Evolutionary conservation across 495 filamentous ascomycete species (phyloP).

Genomic region (Lasiosphaeria miniovina): DNA sequence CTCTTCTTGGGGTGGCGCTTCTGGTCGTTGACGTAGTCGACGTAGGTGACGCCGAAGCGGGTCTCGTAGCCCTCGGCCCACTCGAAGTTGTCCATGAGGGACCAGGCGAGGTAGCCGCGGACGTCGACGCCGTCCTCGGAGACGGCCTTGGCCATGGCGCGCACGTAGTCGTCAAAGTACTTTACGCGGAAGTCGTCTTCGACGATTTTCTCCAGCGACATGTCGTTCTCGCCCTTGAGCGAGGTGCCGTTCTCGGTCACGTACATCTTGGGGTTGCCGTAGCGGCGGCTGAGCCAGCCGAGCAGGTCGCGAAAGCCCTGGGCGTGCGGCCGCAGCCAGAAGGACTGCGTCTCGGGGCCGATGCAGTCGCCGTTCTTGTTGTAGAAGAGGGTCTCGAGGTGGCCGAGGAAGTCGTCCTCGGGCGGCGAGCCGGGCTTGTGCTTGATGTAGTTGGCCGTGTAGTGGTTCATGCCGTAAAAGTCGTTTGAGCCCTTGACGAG

Average conservation of each 20-base stretch:
- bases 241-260: conserved; percentile 82
- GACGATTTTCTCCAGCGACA: conserved; percentile 63
- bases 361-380: conserved; percentile 67
- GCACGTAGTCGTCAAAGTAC: conserved; percentile 72
- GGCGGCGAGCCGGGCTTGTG: conserved; percentile 57
- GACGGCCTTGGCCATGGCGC: conserved; percentile 65
- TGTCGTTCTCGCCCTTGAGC: conserved; percentile 73
- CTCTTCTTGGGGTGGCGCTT: conserved; percentile 78
- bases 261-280: conserved; percentile 70
- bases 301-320: conserved; percentile 73
- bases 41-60: conserved; percentile 75
- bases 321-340: conserved; percentile 70
- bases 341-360: conserved; percentile 70
- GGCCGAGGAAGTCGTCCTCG: conserved; percentile 66
- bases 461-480: conserved; percentile 85
- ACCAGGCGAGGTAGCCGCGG: conserved; percentile 75
- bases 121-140: conserved; percentile 68
- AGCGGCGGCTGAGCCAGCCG: conserved; percentile 75
- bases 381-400: conserved; percentile 64
- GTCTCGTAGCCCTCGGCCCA: conserved; percentile 81
- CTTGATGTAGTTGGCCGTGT: conserved; percentile 78
- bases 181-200: conserved; percentile 71
- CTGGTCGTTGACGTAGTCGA: conserved; percentile 72
- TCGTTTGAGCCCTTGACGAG: conserved; percentile 73
- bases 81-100: conserved; percentile 71